Percentiles rank a stretch among this genome's conserved stretches.
phyloP scores from a whole-genome alignment of 768 basidiomycete genomes.

The Cystoderma amianthinum region DNA sequence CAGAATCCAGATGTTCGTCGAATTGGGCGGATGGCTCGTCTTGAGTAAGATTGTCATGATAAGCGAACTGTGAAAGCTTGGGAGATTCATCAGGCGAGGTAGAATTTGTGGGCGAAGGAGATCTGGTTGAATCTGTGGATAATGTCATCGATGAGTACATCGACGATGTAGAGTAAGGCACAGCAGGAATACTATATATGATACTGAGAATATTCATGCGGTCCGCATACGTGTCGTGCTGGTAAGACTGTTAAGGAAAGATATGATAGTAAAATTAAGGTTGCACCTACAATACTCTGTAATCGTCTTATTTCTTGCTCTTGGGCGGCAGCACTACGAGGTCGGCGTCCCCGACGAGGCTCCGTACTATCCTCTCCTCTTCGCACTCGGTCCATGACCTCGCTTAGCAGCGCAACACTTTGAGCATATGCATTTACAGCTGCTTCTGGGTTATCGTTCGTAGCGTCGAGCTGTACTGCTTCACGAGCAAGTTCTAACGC shows the following conservation, averaged over 20 bases:
- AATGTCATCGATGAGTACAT: conserved; percentile 25
- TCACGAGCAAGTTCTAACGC: conserved; percentile 86
- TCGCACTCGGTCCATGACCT: conserved; percentile 89
- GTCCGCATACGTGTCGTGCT: conserved; percentile 96
- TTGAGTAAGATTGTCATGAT: conserved; percentile 27
- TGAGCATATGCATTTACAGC: conserved; percentile 87
- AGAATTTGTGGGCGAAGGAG: conserved; percentile 40
- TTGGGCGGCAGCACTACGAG: conserved; percentile 81
- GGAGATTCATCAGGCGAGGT: conserved; percentile 43
- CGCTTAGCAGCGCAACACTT: conserved; percentile 80
- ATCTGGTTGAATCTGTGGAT: conserved; percentile 38
- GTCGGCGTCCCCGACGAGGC: conserved; percentile 47
- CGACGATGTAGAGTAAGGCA: conserved; percentile 57
- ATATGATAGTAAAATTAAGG: conserved; percentile 3
- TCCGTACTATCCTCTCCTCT: conserved; percentile 80
- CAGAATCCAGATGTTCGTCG: conserved; percentile 13
- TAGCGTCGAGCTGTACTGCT: conserved; percentile 83
- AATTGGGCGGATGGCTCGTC: conserved; percentile 22
- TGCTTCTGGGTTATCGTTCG: conserved; percentile 81
- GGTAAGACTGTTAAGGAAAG: conserved; percentile 7
- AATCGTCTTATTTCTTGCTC: conserved; percentile 85
- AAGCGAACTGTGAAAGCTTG: conserved; percentile 24
- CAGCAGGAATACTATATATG: conserved; percentile 81
- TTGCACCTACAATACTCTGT: conserved; percentile 72
- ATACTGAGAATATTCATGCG: conserved; percentile 89